Conservation (phyloP, 192 early-diverging fungal genomes). For the Coemansia sp. region DNA sequence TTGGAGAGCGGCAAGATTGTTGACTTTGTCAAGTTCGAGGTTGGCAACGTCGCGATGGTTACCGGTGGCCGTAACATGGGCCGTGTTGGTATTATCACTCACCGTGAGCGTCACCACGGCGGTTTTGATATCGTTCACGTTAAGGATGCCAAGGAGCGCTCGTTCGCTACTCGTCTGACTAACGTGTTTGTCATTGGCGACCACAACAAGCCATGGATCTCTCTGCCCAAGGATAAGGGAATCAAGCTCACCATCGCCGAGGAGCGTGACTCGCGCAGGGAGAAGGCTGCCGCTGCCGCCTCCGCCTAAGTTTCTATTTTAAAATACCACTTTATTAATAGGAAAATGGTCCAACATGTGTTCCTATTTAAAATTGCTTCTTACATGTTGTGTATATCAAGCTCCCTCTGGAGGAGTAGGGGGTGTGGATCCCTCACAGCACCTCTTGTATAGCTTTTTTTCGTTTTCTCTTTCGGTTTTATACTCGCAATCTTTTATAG, state of each 20-base stretch:
- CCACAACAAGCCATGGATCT: constrained; percentile 93
- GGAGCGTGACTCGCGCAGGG: constrained; percentile 95
- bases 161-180: constrained; percentile 96
- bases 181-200: constrained; percentile 91
- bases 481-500: not conserved
- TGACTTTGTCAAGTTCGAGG: constrained; percentile 97
- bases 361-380: not conserved
- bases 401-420: not conserved
- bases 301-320: constrained; percentile 44
- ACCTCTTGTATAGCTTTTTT: not conserved
- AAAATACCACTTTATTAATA: not conserved
- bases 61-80: constrained; percentile 99
- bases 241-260: constrained; percentile 98
- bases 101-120: constrained; percentile 96
- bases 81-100: constrained; percentile 94
- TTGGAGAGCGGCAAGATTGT: constrained; percentile 91
- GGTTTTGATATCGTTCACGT: constrained; percentile 99
- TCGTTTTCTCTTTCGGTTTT: not conserved
- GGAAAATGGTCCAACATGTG: constrained; percentile 8
- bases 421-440: not conserved
- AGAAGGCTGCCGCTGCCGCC: constrained; percentile 59
- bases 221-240: constrained; percentile 99
- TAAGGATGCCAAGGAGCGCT: constrained; percentile 94
- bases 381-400: not conserved
- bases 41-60: constrained; percentile 94